Evolutionary conservation across 495 filamentous ascomycete species (phyloP).

Genomic region (Lophiotrema nucula): DNA sequence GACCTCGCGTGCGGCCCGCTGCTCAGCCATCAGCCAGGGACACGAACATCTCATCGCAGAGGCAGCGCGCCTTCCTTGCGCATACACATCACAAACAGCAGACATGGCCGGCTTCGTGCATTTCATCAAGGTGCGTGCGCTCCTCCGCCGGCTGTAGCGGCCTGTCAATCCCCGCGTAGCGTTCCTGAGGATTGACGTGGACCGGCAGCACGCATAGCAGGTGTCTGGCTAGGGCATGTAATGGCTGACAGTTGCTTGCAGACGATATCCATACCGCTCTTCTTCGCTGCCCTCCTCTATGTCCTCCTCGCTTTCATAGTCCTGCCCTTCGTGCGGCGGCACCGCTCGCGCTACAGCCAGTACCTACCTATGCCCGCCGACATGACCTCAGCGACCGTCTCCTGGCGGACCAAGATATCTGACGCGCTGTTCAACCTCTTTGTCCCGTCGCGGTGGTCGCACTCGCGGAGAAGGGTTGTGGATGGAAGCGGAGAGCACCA

Average conservation of each 20-base stretch:
- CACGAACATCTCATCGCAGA: no score
- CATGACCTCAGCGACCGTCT: constrained; percentile 60
- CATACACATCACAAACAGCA: neutral
- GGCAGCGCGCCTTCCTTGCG: neutral
- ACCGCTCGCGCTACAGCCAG: constrained; percentile 67
- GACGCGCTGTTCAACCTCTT: constrained; percentile 30
- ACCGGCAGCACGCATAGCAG: neutral
- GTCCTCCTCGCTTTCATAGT: constrained; percentile 66
- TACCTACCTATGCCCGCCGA: constrained; percentile 46
- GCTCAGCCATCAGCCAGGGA: no score
- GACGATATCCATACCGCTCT: constrained; percentile 75
- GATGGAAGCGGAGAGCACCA: constrained; percentile 49
- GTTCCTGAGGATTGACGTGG: no score
- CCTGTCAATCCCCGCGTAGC: no score
- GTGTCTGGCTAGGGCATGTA: no score
- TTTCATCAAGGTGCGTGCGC: constrained; percentile 33
- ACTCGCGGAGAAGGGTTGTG: constrained; percentile 43
- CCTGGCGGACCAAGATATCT: constrained; percentile 61
- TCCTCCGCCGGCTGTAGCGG: neutral
- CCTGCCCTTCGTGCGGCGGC: constrained; percentile 71
- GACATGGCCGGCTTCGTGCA: constrained; percentile 33
- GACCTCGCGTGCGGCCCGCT: no score
- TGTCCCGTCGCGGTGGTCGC: constrained; percentile 40
- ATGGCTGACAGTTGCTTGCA: no score
- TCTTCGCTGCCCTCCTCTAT: constrained; percentile 75